These are phyloP conservation scores for Rhodotorula diobovata DNA, from an alignment of 768 basidiomycete genomes.

Conservation along the genomic window DNA sequence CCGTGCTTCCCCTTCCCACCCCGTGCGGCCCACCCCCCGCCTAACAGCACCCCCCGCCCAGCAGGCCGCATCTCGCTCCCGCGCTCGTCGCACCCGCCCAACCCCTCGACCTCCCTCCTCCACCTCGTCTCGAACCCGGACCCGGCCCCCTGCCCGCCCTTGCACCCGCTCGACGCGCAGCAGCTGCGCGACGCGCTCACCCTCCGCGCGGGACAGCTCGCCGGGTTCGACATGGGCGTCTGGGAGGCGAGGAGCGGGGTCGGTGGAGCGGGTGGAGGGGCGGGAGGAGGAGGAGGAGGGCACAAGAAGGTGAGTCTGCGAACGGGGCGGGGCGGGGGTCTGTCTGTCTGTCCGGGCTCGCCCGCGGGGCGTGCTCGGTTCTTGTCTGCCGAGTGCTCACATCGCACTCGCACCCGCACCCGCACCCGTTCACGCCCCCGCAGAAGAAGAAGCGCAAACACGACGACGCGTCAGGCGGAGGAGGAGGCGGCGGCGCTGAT, in stretches of 20 bases:
- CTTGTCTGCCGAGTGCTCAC: no score
- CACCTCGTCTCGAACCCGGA: conserved; percentile 41
- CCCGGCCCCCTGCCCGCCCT: conserved; percentile 27
- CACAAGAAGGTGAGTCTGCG: neutral
- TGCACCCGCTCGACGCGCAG: conserved; percentile 27
- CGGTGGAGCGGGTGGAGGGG: neutral
- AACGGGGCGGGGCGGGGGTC: neutral
- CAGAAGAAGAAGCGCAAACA: conserved; percentile 20
- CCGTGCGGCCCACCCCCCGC: neutral
- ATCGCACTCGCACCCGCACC: neutral
- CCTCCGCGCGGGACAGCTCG: conserved; percentile 33
- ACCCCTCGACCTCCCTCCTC: conserved; percentile 29
- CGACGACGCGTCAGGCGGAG: neutral
- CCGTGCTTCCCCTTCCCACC: neutral
- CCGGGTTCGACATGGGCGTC: conserved; percentile 36
- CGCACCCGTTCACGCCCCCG: neutral
- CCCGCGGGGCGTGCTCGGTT: no score
- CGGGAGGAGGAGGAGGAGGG: neutral
- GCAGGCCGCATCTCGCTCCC: neutral
- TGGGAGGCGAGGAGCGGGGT: conserved; percentile 18
- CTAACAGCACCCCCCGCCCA: neutral
- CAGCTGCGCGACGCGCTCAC: conserved; percentile 38
- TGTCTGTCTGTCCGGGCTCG: neutral
- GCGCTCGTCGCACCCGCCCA: neutral
- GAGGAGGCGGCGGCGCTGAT: neutral